A percentile compares a stretch with the other conserved stretches of the same genome.
phyloP scores from a whole-genome alignment of 2,329 filamentous ascomycete species.

The Stemphylium vesicarium region DNA sequence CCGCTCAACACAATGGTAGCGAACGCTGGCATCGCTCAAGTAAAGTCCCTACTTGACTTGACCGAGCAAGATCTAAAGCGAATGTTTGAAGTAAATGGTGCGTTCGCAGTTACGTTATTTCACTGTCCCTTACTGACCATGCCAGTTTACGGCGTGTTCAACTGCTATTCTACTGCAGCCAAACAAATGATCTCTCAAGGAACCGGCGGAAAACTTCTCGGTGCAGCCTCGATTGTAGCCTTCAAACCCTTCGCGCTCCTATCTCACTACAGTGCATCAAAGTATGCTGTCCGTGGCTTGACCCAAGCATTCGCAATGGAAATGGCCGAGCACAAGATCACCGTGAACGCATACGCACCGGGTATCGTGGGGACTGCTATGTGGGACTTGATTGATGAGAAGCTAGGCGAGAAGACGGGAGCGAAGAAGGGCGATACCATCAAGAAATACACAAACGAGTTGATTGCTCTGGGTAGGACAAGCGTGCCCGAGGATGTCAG shows the following conservation, averaged over 20 bases:
- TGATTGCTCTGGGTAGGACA: constrained; percentile 64
- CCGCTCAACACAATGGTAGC: constrained; percentile 62
- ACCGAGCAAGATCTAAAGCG: constrained; percentile 62
- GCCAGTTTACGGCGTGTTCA: constrained; percentile 65
- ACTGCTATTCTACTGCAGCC: constrained; percentile 69
- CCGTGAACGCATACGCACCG: constrained; percentile 70
- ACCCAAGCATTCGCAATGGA: constrained; percentile 72
- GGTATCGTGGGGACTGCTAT: constrained; percentile 71
- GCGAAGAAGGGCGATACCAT: constrained; percentile 61
- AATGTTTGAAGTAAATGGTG: constrained; percentile 67
- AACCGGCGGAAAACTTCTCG: constrained; percentile 57
- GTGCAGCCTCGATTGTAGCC: constrained; percentile 60
- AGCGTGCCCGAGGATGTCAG: constrained; percentile 69
- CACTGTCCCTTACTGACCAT: not conserved
- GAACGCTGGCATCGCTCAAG: constrained; percentile 68
- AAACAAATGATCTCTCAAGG: constrained; percentile 70
- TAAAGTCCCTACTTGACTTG: constrained; percentile 62
- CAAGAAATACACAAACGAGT: constrained; percentile 59
- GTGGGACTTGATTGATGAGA: constrained; percentile 73
- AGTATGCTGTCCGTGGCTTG: constrained; percentile 71
- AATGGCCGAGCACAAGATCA: constrained; percentile 68
- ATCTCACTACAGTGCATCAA: constrained; percentile 68
- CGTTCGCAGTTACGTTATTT: not conserved
- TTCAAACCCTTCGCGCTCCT: constrained; percentile 66
- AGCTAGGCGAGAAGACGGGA: constrained; percentile 60